Conservation (phyloP, 2,329 filamentous ascomycete genomes). For the Colletotrichum scovillei region DNA sequence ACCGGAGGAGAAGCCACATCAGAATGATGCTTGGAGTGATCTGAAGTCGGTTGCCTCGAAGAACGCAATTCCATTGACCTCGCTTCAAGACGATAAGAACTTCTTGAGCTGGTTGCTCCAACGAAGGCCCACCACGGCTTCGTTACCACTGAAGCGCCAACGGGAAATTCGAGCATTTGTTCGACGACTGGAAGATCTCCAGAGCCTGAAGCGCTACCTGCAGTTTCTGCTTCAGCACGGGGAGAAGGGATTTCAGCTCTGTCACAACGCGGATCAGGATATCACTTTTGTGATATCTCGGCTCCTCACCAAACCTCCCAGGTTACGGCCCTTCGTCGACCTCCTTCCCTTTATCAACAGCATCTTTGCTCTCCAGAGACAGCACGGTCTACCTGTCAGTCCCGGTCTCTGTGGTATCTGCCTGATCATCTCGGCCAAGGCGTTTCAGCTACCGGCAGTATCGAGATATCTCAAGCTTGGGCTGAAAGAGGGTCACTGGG, state of each 20-base stretch:
- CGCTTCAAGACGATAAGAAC: conserved; percentile 42
- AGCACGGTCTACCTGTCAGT: conserved; percentile 40
- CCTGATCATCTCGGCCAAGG: conserved; percentile 44
- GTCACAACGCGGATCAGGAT: background rate
- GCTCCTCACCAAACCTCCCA: background rate
- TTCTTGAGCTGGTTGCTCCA: conserved; percentile 51
- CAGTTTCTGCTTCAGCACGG: background rate
- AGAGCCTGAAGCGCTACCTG: background rate
- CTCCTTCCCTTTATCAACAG: conserved; percentile 55
- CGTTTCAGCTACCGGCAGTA: conserved; percentile 18
- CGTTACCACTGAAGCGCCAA: background rate
- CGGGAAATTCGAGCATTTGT: background rate
- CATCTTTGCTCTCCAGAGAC: conserved; percentile 47
- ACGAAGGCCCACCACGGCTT: conserved; percentile 34
- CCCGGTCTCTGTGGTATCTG: conserved; percentile 44
- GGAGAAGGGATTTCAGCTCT: background rate
- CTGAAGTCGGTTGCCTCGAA: conserved; percentile 30
- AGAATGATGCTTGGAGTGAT: background rate
- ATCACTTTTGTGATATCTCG: conserved; percentile 2
- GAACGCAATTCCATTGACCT: conserved; percentile 47
- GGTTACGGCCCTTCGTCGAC: conserved; percentile 26
- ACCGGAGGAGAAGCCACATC: background rate
- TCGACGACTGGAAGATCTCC: background rate
- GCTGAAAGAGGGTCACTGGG: conserved; percentile 18
- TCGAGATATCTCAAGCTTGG: conserved; percentile 24